Conservation (phyloP, 352 stramenopile genomes). For the Pythium rhizo-oryzae region DNA sequence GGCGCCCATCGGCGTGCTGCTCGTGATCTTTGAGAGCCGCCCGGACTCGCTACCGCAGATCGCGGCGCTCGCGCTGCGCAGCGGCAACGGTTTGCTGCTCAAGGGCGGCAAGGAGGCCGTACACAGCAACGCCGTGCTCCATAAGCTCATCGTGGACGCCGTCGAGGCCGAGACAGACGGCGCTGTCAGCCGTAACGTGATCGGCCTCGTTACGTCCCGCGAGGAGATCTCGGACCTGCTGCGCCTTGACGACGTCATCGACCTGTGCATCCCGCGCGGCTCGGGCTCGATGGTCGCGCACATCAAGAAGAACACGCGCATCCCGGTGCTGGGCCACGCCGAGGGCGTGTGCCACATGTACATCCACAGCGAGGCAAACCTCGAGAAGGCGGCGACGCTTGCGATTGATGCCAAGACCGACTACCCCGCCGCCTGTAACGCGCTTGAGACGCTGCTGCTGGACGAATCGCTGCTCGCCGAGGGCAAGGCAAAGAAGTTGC, state of each 20-base stretch:
- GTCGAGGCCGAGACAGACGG: slow-evolving; percentile 89
- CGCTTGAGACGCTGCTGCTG: slow-evolving; percentile 96
- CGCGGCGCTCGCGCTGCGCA: slow-evolving; percentile 93
- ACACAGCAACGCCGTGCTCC: slow-evolving; percentile 90
- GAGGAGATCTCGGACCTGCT: slow-evolving; percentile 95
- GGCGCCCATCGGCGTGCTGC: slow-evolving; percentile 96
- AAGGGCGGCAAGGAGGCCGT: slow-evolving; percentile 97
- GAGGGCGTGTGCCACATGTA: slow-evolving; percentile 99
- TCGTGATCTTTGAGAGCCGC: slow-evolving; percentile 98
- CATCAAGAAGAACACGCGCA: slow-evolving; percentile 97
- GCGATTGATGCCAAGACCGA: slow-evolving; percentile 98
- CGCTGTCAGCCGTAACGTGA: slow-evolving; percentile 92
- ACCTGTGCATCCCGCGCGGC: slow-evolving; percentile 98
- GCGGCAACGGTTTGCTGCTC: slow-evolving; percentile 96
- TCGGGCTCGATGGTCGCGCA: slow-evolving; percentile 95
- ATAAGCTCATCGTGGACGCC: slow-evolving; percentile 94
- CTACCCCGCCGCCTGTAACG: slow-evolving; percentile 98
- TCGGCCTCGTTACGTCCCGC: slow-evolving; percentile 94
- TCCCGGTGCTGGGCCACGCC: slow-evolving; percentile 97
- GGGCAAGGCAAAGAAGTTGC: slow-evolving; percentile 70
- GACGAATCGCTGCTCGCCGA: slow-evolving; percentile 87
- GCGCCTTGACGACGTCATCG: slow-evolving; percentile 96
- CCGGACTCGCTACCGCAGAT: slow-evolving; percentile 98
- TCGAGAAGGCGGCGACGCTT: slow-evolving; percentile 87
- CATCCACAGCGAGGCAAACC: slow-evolving; percentile 91